Percentiles rank a stretch among this genome's conserved stretches.
These are phyloP conservation scores for Conticribra guillardii DNA, from an alignment of 108 stramenopile genomes.

Conservation along the genomic window DNA sequence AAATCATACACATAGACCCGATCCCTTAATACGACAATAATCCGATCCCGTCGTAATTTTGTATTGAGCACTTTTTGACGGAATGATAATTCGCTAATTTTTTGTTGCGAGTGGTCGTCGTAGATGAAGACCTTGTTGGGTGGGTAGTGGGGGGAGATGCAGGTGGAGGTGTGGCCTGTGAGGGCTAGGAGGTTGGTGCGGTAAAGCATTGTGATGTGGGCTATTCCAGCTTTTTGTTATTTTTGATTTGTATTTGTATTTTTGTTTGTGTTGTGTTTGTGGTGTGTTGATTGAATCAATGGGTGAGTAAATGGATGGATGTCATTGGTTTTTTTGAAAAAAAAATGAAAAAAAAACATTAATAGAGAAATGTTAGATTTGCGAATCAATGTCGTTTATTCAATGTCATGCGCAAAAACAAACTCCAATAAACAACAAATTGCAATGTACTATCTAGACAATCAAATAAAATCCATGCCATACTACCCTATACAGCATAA, in stretches of 20 bases:
- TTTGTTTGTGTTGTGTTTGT: no score
- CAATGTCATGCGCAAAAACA: conserved; percentile 1
- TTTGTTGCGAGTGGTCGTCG: conserved; percentile 95
- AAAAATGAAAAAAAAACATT: conserved; percentile 1
- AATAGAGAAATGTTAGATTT: conserved; percentile 28
- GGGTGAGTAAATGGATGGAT: no score
- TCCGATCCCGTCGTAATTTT: conserved; percentile 92
- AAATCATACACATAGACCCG: conserved; percentile 95
- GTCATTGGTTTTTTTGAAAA: neutral
- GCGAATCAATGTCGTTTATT: neutral
- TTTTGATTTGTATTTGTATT: no score
- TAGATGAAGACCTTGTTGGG: conserved; percentile 98
- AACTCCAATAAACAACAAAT: no score
- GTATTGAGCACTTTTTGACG: conserved; percentile 91
- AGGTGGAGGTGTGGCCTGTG: conserved; percentile 85
- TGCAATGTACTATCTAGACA: no score
- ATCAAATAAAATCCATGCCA: no score
- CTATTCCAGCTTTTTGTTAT: conserved; percentile 91
- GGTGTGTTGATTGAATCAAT: no score
- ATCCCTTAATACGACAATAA: conserved; percentile 94
- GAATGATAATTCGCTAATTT: conserved; percentile 94
- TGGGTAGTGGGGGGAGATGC: conserved; percentile 86
- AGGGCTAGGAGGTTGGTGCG: conserved; percentile 98
- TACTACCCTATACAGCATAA: no score
- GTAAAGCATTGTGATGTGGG: conserved; percentile 98